Evolutionary conservation across 129 eudicot species (phyloP), one percentile per base, ranked within the genome.

Genomic region (Calendula officinalis): DNA sequence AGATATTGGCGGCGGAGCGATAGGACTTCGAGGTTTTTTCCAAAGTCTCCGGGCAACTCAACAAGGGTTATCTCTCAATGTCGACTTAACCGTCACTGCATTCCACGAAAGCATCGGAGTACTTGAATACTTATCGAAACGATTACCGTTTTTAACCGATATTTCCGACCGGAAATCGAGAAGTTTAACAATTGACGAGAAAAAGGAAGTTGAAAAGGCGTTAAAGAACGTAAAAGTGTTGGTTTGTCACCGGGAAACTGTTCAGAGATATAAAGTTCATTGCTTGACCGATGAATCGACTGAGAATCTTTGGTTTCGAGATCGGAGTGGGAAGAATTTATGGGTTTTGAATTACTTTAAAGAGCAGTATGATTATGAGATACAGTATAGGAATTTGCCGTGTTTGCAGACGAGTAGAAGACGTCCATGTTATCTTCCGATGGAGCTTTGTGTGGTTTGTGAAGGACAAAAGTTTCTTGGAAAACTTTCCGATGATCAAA

Each of bases 401-500:
- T 92, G 99, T 58, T 77, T 92, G 80, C 95, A 92, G 91, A 80
- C 91, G 3, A 85, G 99, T 66, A 53, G 96, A 62, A 79, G 96
- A 40, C 79, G 78, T 6, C 92, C 95, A 4, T 92, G 99, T 68
- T 92, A 85, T 68, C 81, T 92, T 33, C 99, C 99, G 4, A 88
- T 92, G 99, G 99, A 92, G 79, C 91, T 92, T 68, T 92, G 99
- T 68, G 70, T 83, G 13, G 82, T 92, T 66, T 88, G 99, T 57
- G 99, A 92, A 56, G 99, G 99, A 6, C 99, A 92, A 68, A 92
- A 85, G 82, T 92, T 85, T 74, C 76, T 86, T 11, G 99, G 99
- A 39, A 92, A 92, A 83, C 92, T 92, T 65, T 79, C 95, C 2
- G 99, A 92, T 54, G 99, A 92, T 53, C 99, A 92, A 72, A 92